phyloP scores from a whole-genome alignment of 768 basidiomycete species.

The Ramaria rubella region DNA sequence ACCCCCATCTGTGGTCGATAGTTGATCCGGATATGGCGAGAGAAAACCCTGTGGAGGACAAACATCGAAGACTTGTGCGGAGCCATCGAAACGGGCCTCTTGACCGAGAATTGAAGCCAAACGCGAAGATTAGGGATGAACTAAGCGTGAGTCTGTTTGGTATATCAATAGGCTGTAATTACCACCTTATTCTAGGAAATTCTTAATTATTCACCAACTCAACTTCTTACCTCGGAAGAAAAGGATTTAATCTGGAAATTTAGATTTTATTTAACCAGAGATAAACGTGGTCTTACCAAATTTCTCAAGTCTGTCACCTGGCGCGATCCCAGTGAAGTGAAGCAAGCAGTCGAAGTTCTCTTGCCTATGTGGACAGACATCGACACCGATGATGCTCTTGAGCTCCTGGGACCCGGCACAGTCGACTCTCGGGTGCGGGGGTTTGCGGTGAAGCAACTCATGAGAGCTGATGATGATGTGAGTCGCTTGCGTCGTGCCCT shows the following conservation, averaged over 20 bases:
- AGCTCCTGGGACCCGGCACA: constrained; percentile 84
- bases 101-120: constrained; percentile 93
- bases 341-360: constrained; percentile 94
- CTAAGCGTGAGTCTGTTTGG: constrained; percentile 58
- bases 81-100: constrained; percentile 94
- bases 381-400: constrained; percentile 93
- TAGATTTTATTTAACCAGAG: constrained; percentile 91
- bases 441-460: constrained; percentile 89
- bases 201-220: constrained; percentile 86
- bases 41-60: constrained; percentile 97
- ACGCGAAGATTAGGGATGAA: constrained; percentile 91
- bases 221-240: constrained; percentile 79
- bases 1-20: constrained; percentile 77
- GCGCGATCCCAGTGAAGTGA: constrained; percentile 93
- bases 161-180: neutral
- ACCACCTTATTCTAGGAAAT: constrained; percentile 54
- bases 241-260: constrained; percentile 98
- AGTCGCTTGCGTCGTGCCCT: constrained; percentile 16
- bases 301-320: constrained; percentile 97
- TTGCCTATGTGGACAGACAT: constrained; percentile 96
- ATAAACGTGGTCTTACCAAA: constrained; percentile 92
- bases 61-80: constrained; percentile 88
- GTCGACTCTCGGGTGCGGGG: constrained; percentile 89
- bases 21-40: constrained; percentile 85
- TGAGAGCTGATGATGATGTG: constrained; percentile 91